These are phyloP conservation scores for Ustilago shanxiensis DNA, from an alignment of 1,284 basidiomycete genomes.

Conservation along the genomic window DNA sequence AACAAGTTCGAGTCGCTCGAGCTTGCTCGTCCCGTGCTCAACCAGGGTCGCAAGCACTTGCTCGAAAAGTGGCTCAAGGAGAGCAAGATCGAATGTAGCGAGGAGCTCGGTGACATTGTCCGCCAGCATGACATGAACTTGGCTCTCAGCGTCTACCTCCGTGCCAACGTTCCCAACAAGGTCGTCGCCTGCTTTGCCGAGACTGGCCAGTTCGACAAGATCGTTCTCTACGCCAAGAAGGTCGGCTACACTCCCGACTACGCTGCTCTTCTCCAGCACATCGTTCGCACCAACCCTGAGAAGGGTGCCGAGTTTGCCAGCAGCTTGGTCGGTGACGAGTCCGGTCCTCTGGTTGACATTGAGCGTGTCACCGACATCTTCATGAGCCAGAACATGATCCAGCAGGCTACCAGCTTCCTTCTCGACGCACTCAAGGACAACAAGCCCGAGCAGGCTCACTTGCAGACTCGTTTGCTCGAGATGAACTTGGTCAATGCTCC, in stretches of 20 bases:
- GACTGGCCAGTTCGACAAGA: slow-evolving; percentile 98
- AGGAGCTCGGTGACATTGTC: slow-evolving; percentile 98
- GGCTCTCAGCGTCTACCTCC: slow-evolving; percentile 97
- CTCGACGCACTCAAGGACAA: slow-evolving; percentile 99
- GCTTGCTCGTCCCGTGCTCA: slow-evolving; percentile 92
- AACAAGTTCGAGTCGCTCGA: slow-evolving; percentile 97
- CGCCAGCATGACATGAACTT: slow-evolving; percentile 96
- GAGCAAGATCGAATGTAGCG: slow-evolving; percentile 99
- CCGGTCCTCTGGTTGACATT: slow-evolving; percentile 90
- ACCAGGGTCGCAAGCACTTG: slow-evolving; percentile 96
- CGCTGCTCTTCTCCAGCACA: slow-evolving; percentile 92
- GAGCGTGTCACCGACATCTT: slow-evolving; percentile 87
- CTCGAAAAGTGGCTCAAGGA: slow-evolving; percentile 99
- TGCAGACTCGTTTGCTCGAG: slow-evolving; percentile 96
- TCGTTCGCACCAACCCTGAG: slow-evolving; percentile 96
- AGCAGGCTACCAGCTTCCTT: slow-evolving; percentile 97
- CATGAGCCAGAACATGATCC: slow-evolving; percentile 99
- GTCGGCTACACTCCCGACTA: slow-evolving; percentile 96
- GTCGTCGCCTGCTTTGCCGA: slow-evolving; percentile 97
- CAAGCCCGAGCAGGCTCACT: slow-evolving; percentile 93
- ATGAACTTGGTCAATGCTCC: slow-evolving; percentile 98
- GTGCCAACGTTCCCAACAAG: slow-evolving; percentile 98
- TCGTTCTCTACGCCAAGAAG: slow-evolving; percentile 97
- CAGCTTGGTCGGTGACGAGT: slow-evolving; percentile 94
- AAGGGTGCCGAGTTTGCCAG: slow-evolving; percentile 98